phyloP scores from a whole-genome alignment of 2,329 filamentous ascomycete species.

The Colletotrichum acutatum region DNA sequence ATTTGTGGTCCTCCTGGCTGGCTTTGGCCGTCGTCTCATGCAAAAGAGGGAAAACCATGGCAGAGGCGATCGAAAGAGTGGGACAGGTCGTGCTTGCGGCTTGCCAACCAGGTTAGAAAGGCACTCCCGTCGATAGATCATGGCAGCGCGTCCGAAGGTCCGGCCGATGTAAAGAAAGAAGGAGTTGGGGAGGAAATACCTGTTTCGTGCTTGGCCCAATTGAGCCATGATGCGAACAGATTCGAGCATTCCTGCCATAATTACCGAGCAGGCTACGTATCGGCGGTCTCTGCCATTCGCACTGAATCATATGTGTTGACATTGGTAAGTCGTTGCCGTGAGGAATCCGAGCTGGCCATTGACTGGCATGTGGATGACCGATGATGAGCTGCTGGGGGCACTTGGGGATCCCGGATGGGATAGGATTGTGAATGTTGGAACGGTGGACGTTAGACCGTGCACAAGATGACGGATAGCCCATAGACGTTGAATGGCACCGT shows the following conservation, averaged over 20 bases:
- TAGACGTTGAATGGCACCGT: constrained; percentile 1
- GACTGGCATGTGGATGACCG: constrained; percentile 6
- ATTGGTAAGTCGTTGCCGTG: not conserved
- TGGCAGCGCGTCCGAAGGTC: not conserved
- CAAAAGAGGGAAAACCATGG: constrained; percentile 11
- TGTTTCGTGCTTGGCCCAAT: not conserved
- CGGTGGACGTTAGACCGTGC: not conserved
- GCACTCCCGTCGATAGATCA: not conserved
- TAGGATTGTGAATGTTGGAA: not conserved
- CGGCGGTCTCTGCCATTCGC: not conserved
- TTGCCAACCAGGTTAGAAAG: not conserved
- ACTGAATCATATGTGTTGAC: not conserved
- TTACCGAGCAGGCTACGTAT: not conserved
- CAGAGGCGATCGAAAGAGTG: constrained; percentile 6
- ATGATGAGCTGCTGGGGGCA: not conserved
- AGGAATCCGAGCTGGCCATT: not conserved
- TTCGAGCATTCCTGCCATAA: not conserved
- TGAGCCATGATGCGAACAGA: not conserved
- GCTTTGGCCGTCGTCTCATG: constrained; percentile 6
- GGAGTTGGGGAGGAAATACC: not conserved
- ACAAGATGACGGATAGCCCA: not conserved
- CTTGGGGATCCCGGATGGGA: no score
- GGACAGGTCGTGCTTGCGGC: not conserved
- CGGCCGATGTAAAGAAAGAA: not conserved
- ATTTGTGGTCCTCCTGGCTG: constrained; percentile 7